Evolutionary conservation across 495 filamentous ascomycete species (phyloP), one percentile per base, ranked within the genome.

Genomic region (Aspergillus bertholletiae): DNA sequence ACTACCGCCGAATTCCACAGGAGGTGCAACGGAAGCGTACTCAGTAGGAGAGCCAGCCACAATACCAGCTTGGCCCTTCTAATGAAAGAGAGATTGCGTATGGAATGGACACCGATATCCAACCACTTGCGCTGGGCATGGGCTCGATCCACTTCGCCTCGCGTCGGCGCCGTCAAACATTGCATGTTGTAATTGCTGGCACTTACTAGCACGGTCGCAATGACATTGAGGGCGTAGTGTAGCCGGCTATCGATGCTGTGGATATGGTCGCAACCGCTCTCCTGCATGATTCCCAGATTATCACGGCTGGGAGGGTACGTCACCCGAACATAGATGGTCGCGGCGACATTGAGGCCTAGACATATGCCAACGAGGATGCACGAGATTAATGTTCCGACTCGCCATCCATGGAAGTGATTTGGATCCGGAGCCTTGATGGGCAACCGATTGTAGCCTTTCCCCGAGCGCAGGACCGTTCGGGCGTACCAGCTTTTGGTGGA

Each of bases 1-100:
- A 49, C 26, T 0, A 49, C 46, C 6, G 46, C 28, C 46, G 46
- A 49, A n/a, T 49, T 49, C 46, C 46, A 49, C n/a, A 49, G 11
- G 15, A 49, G 24, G 30, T 49, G 46, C 5, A 49, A 28, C 5
- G 46, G 46, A 0, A 49, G 20, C 20, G 26, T 28, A 18, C 26
- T 49, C 5, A 49, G 27, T 2, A 17, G 13, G 24, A 49, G 46
- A 15, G 30, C 3, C 1, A 17, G 7, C 46, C 26, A 49, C 15
- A 49, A 20, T 12, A 32, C 12, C 5, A 20, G 15, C 13, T 49
- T 32, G 4, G 26, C 3, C 12, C 12, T 12, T 28, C 20, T 12
- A 34, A 49, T 34, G 15, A 32, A 35, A 2, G 28, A 5, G 2
- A 49, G 26, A 8, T 34, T 49, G 0, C 46, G 46, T 2, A 32